A percentile compares a stretch with the other conserved stretches of the same genome.
Conservation (phyloP, 2,329 filamentous ascomycete species). For the Microsporum canis region DNA sequence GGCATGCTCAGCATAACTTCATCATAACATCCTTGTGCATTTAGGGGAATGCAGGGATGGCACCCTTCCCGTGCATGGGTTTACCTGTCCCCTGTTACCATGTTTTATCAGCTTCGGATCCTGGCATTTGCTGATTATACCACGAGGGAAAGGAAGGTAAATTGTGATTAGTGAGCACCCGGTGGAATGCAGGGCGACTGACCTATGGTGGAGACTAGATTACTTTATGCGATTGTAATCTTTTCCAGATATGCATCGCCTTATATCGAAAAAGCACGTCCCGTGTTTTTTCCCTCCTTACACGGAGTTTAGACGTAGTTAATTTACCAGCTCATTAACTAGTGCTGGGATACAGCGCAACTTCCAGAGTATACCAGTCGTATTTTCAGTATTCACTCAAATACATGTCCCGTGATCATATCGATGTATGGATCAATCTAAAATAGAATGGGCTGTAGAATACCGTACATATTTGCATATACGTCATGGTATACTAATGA, state of each 20-base stretch:
- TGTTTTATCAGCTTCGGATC: neutral
- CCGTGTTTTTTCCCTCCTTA: neutral
- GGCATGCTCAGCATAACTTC: neutral
- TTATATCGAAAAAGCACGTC: neutral
- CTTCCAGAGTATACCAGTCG: neutral
- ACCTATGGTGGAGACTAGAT: no score
- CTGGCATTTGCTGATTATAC: neutral
- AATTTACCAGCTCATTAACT: neutral
- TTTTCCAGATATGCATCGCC: neutral
- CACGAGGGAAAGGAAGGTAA: neutral
- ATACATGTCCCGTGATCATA: no score
- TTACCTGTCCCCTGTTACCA: neutral
- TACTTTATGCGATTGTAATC: neutral
- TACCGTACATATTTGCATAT: no score
- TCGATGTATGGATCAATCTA: no score
- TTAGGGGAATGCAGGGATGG: neutral
- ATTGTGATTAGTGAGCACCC: neutral
- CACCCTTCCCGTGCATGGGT: neutral
- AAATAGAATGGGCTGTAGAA: no score
- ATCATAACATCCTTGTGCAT: neutral
- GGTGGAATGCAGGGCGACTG: neutral
- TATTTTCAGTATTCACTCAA: neutral
- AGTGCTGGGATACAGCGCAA: neutral
- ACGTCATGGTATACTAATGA: neutral
- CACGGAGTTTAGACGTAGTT: neutral